Evolutionary conservation across 2,329 filamentous ascomycete species (phyloP), one percentile per base, ranked within the genome.

Genomic region (Seiridium unicorne): DNA sequence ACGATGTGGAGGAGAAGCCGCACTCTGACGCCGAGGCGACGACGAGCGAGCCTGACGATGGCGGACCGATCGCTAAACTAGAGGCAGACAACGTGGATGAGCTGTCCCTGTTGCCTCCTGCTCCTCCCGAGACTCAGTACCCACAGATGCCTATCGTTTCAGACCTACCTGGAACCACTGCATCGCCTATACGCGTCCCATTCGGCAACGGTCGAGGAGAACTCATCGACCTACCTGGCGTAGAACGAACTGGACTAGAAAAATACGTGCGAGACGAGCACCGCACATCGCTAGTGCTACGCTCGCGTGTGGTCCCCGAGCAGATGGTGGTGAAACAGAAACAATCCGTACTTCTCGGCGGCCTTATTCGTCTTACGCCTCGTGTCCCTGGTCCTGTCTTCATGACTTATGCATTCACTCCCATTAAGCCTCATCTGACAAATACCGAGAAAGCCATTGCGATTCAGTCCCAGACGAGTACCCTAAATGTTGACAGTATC

Each of bases 131-230:
- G 68, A 87, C 84, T 2, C 82, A 89, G 55, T 98, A 89, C 68
- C 94, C 94, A 4, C 79, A 86, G 13, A 93, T 98, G 84, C 94
- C 94, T 1, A 77, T 96, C 9, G 90, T 97, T 1, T 97, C 93
- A 0, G 84, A 91, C 4, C 81, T 97, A 3, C 92, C 95, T 0
- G 95, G 96, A 8, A 99, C 95, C 0, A 99, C 95, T 1, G 95
- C 93, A 2, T 96, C 93, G 0, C 95, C 95, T 0, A 98, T 99
- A 66, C 89, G 95, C 35, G 87, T 98, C 18, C 92, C 93, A 0
- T 99, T 95, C 70, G 93, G 93, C 51, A 87, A 86, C 61, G 90
- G 91, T 32, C 90, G 87, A 69, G 95, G 95, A 59, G 96, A 99
- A 73, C 81, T 99, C 40, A 92, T 99, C 68, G 95, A 99, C 72